Evolutionary conservation across 768 basidiomycete species (phyloP).

Genomic region (Coprinopsis marcescibilis): DNA sequence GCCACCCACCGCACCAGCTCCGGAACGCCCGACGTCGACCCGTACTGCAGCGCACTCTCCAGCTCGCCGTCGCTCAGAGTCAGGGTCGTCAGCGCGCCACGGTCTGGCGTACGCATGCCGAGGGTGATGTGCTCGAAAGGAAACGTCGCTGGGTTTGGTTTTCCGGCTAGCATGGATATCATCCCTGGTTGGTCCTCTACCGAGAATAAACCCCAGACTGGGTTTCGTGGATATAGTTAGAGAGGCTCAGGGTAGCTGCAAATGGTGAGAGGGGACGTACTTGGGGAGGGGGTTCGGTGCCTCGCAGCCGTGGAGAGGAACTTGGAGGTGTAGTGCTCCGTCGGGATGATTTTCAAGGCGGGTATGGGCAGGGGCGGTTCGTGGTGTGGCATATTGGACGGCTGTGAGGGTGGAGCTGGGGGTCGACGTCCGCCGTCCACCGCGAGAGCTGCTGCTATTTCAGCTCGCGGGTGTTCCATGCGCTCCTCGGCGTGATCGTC

Average conservation of each 20-base stretch:
- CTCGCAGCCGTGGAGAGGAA: conserved; percentile 5
- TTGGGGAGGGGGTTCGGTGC: conserved; percentile 39
- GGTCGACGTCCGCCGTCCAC: too few species aligned
- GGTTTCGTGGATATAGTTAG: too few species aligned
- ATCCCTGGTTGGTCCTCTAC: conserved; percentile 61
- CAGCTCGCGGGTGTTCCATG: too few species aligned
- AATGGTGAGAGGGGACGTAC: conserved; percentile 23
- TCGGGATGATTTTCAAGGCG: neutral
- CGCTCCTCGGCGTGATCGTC: too few species aligned
- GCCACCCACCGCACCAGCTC: conserved; percentile 53
- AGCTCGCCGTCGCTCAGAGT: conserved; percentile 48
- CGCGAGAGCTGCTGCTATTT: too few species aligned
- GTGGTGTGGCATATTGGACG: neutral
- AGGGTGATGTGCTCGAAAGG: conserved; percentile 68
- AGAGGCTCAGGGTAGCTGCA: neutral
- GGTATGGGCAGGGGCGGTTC: neutral
- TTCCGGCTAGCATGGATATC: conserved; percentile 69
- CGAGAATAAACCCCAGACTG: conserved; percentile 52
- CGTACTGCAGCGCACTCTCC: conserved; percentile 56
- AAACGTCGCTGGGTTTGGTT: conserved; percentile 72
- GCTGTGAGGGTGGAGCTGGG: too few species aligned
- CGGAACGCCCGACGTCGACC: conserved; percentile 52
- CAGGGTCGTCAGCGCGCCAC: conserved; percentile 24
- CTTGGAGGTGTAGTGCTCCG: conserved; percentile 1
- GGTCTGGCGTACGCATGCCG: conserved; percentile 29